Evolutionary conservation across 768 basidiomycete genomes (phyloP), one percentile per base, ranked within the genome.

Genomic region (Flagelloscypha sp.): DNA sequence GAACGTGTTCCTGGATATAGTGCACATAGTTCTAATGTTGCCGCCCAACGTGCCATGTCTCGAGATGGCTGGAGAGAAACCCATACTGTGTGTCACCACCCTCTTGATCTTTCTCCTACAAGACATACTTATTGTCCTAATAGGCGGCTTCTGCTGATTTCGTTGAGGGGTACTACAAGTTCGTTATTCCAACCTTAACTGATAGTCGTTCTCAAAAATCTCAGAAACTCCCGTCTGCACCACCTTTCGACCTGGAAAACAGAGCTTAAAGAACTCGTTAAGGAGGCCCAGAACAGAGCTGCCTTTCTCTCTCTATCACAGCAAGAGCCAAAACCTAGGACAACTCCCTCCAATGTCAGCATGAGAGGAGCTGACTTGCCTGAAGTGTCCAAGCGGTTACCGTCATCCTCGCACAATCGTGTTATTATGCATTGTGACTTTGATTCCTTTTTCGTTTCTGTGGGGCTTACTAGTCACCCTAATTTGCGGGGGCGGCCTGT

Each of bases 361-460:
- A 78, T 75, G 72, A 53, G 59, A 43, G 70, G 72, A 1, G 68
- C 69, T 3, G 72, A 62, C 31, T 50, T 79, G 3, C 55, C 66
- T 3, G 51, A 65, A n/a, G n/a, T n/a, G n/a, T n/a, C n/a, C n/a
- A n/a, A n/a, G n/a, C n/a, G n/a, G n/a, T n/a, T n/a, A n/a, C n/a
- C n/a, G n/a, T n/a, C n/a, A n/a, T n/a, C n/a, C n/a, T n/a, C n/a
- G n/a, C n/a, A 66, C 22, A 71, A 77, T 27, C 68, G 70, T 11
- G 74, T 85, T 7, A 83, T 89, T 48, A 86, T 92, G 84, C 88
- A 92, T 48, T 87, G 84, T 46, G 88, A 92, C 55, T 97, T 98
- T 45, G 95, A 99, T 50, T 89, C 82, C 44, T 98, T 97, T 66
- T 99, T 99, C 52, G 93, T 97, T 8, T 80, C 86, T 1, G 94